Evolutionary conservation across 1,284 basidiomycete genomes (phyloP), one percentile per base, ranked within the genome.

Genomic region (Laetiporus sulphureus): DNA sequence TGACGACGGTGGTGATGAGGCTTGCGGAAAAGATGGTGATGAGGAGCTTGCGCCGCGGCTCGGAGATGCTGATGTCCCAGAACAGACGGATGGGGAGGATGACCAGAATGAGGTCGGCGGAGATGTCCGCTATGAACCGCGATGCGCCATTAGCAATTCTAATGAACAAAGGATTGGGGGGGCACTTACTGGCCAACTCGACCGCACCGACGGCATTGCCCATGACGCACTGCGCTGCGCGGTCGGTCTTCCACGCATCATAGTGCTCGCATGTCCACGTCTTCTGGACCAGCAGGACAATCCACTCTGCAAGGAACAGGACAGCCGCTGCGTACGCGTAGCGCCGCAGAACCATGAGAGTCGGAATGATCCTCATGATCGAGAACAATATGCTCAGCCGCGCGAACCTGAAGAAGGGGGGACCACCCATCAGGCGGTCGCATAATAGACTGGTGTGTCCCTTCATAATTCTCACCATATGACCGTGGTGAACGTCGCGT

Each of bases 341-440:
- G 12, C 36, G 27, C 20, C 53, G 48, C 32, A 59, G 36, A 11
- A 30, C 39, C 50, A 58, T 52, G 11, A 56, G 40, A 23, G 37
- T 34, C 2, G 60, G 58, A 10, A 57, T 60, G 27, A 62, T 50
- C 23, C 58, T 46, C 21, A 61, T 53, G 18, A 58, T 51, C 3
- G 60, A 55, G 33, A 48, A 52, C 7, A 62, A 46, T n/a, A 61
- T 54, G 52, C 57, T 58, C 50, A 61, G 51, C 37, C 60, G 58
- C 4, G 56, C 47, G 8, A 54, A 44, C 60, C 59, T 62, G 36
- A 20, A 13, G 25, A 18, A n/a, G n/a, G n/a, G n/a, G n/a, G n/a
- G n/a, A n/a, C n/a, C n/a, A n/a, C n/a, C n/a, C n/a, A n/a, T n/a
- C n/a, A n/a, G n/a, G n/a, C n/a, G n/a, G n/a, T n/a, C n/a, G n/a